phyloP scores from a whole-genome alignment of 2,329 filamentous ascomycete species.

The Zopfia rhizophila region DNA sequence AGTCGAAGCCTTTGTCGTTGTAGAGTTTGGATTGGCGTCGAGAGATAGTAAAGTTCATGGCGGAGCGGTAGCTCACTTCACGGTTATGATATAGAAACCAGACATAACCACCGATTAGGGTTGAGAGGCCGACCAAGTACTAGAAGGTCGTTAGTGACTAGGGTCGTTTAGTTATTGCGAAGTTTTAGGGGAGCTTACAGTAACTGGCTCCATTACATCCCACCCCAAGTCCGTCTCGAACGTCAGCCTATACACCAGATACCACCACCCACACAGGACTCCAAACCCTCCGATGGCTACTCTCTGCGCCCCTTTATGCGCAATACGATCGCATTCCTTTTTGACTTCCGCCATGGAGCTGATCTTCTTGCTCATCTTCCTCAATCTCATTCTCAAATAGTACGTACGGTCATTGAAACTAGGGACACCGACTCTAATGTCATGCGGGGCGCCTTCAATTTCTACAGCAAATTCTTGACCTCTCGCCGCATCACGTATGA shows the following conservation, averaged over 20 bases:
- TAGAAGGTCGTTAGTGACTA: conserved; percentile 12
- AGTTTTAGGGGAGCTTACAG: conserved; percentile 55
- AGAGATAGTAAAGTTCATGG: conserved; percentile 87
- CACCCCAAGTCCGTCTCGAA: conserved; percentile 82
- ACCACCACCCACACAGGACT: conserved; percentile 81
- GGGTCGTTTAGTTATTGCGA: no score
- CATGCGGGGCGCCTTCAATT: conserved; percentile 75
- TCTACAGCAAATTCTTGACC: conserved; percentile 86
- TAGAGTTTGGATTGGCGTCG: conserved; percentile 82
- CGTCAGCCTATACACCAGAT: conserved; percentile 75
- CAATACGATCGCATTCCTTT: conserved; percentile 80
- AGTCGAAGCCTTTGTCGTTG: conserved; percentile 77
- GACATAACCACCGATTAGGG: conserved; percentile 88
- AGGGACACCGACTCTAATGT: conserved; percentile 83
- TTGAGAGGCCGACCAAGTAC: conserved; percentile 86
- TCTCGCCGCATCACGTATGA: conserved; percentile 87
- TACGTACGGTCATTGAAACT: conserved; percentile 92
- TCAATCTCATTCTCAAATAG: conserved; percentile 80
- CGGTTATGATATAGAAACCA: conserved; percentile 95
- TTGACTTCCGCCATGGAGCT: conserved; percentile 78
- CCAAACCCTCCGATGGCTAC: conserved; percentile 84
- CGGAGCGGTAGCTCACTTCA: conserved; percentile 86
- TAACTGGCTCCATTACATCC: conserved; percentile 92
- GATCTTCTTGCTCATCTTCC: conserved; percentile 76
- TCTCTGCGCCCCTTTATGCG: conserved; percentile 79